Conservation (phyloP, 352 stramenopile genomes). For the Phytophthora quininea region DNA sequence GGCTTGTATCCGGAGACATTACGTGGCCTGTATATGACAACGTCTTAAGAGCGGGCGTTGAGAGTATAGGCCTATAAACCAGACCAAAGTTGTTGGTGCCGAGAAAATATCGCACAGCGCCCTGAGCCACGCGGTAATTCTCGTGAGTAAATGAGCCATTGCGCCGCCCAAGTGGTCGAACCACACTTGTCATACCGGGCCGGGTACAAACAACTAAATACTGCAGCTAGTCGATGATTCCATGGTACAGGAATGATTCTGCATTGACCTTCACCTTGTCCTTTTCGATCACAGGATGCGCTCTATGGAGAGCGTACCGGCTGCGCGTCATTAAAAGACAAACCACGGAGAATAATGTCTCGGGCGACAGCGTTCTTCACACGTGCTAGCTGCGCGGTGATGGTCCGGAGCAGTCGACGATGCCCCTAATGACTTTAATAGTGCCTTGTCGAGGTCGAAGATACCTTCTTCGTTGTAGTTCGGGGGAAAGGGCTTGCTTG, state of each 20-base stretch:
- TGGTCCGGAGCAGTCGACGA: too few species aligned
- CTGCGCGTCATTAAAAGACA: too few species aligned
- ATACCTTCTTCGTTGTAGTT: too few species aligned
- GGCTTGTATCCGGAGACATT: slow-evolving; percentile 7
- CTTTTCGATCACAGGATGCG: background rate
- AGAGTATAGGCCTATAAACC: background rate
- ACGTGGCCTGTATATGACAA: background rate
- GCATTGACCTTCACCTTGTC: slow-evolving; percentile 2
- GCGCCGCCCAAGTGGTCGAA: background rate
- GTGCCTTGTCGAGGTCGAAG: too few species aligned
- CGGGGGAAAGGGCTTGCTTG: too few species aligned
- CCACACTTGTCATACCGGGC: slow-evolving; percentile 6
- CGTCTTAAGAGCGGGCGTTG: background rate
- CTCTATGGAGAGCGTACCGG: slow-evolving; percentile 7
- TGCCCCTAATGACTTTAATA: too few species aligned
- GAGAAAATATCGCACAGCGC: slow-evolving; percentile 7
- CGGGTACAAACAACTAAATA: slow-evolving; percentile 5
- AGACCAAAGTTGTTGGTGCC: slow-evolving; percentile 2
- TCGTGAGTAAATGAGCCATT: slow-evolving; percentile 7
- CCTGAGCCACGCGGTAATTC: slow-evolving; percentile 11
- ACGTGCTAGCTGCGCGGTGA: too few species aligned
- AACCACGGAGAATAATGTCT: too few species aligned
- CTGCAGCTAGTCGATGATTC: slow-evolving; percentile 2
- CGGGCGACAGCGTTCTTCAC: too few species aligned
- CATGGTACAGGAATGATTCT: background rate